Evolutionary conservation across 2,329 filamentous ascomycete genomes (phyloP), one percentile per base, ranked within the genome.

Genomic region (Colletotrichum cereale): DNA sequence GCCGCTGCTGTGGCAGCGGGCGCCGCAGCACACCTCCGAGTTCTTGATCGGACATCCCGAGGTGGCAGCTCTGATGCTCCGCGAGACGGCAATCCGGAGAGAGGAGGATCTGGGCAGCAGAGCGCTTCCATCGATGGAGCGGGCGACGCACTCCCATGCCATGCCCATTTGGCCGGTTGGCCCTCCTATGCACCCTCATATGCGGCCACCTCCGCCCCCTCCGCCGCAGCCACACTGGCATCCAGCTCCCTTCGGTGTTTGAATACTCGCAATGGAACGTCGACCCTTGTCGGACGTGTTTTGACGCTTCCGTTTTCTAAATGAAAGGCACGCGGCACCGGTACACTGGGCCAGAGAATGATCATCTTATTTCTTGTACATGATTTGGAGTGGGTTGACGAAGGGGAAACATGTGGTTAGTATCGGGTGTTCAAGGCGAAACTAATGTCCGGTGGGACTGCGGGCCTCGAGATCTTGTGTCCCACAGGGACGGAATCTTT

Each of bases 11-110:
- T 86, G 83, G 83, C 80, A 82, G 70, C 78, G 78, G 21, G 76
- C 76, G 21, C 83, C 81, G 3, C 78, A 81, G 44, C 82, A 83
- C 69, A 86, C 84, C 14, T 77, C 79, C 38, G 77, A 77, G 18
- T 87, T 86, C 71, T 77, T 86, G 67, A 73, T 83, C 2, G 79
- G 78, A 2, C 83, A 86, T 71, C 84, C 85, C 1, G 84, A 86
- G 70, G 78, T 87, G 26, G 81, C 83, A 38, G 78, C 82, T n/a
- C 75, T 83, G n/a, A 81, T 87, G 64, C 79, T 87, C 57, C 80
- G 81, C 67, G 85, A 87, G 78, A 86, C 84, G 75, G 80, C 82
- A 4, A 77, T 79, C 40, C 78, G 84, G 63, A 79, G 84, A 50
- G 84, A 85, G 74, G 80, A 82, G 42, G 82, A 84, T 31, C 73